Evolutionary conservation across 108 stramenopile species (phyloP), one percentile per base, ranked within the genome.

Genomic region (Licmophora abbreviata): DNA sequence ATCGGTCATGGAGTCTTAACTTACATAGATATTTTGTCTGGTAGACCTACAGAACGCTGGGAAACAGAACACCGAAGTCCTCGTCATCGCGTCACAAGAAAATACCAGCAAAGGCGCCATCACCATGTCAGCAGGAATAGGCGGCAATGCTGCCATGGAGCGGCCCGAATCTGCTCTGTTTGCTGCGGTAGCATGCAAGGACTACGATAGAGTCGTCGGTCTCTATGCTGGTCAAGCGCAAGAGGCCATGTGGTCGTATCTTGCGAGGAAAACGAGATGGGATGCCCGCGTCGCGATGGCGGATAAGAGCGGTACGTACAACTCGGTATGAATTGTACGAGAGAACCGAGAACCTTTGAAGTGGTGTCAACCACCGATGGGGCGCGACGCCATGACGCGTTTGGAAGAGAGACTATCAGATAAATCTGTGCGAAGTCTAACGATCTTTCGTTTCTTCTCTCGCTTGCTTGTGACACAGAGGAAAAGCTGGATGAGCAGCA

Each of bases 191-290:
- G 65, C 58, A 28, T 50, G 56, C 22, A 59, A 74, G 20, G 69
- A 83, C 63, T 74, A 66, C 51, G 73, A 79, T 29, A 64, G 66
- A 14, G 33, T 83, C 24, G 35, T 74, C 9, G 51, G 75, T 32
- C 29, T 77, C 26, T 83, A 76, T 48, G 77, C 78, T 3, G 32
- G 31, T 6, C 57, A 66, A 44, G 71, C 64, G 34, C 44, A 49
- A 44, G 58, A 51, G 50, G 54, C 54, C 46, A 38, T 62, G 54
- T 55, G 50, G 29, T 64, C 35, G 12, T 72, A 67, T 32, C 4
- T 67, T 7, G 48, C 64, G 1, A 59, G 63, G 58, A 48, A 53
- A 28, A 54, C 41, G 35, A 57, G 63, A 27, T 71, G 69, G 62
- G 38, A 59, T 57, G 28, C 52, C 44, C 49, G 48, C 57, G 58